Conservation (phyloP, 2,329 filamentous ascomycete genomes). For the Eutypa lata region DNA sequence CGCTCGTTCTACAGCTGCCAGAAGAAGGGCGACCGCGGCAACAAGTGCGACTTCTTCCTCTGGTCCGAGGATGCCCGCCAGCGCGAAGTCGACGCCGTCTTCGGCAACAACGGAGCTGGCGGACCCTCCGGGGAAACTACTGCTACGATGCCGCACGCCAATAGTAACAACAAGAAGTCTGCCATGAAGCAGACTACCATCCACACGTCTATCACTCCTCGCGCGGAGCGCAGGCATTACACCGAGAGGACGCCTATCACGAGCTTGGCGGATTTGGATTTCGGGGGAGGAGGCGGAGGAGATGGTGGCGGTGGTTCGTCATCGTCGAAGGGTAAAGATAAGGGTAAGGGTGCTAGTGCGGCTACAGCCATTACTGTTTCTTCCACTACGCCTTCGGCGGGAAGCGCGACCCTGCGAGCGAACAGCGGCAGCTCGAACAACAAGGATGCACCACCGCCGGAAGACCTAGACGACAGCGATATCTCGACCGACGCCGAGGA, state of each 20-base stretch:
- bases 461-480: conserved; percentile 4
- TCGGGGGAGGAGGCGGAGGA: neutral
- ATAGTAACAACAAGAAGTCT: conserved; percentile 6
- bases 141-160: too few relatives aligned
- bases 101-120: conserved; percentile 41
- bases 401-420: conserved; percentile 11
- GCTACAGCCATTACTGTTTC: neutral
- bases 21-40: conserved; percentile 33
- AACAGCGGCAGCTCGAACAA: conserved; percentile 1
- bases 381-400: conserved; percentile 2
- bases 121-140: neutral
- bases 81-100: conserved; percentile 42
- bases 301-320: conserved; percentile 2
- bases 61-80: conserved; percentile 52
- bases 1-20: conserved; percentile 53
- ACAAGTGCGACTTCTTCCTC: conserved; percentile 54
- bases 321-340: neutral
- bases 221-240: conserved; percentile 10
- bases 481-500: conserved; percentile 8
- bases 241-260: conserved; percentile 14
- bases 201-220: conserved; percentile 22
- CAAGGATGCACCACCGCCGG: neutral
- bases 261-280: conserved; percentile 12
- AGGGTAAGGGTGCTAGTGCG: neutral
- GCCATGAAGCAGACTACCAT: conserved; percentile 24